Conservation (phyloP, 106 monocot genomes). For the Posidonia australis region DNA sequence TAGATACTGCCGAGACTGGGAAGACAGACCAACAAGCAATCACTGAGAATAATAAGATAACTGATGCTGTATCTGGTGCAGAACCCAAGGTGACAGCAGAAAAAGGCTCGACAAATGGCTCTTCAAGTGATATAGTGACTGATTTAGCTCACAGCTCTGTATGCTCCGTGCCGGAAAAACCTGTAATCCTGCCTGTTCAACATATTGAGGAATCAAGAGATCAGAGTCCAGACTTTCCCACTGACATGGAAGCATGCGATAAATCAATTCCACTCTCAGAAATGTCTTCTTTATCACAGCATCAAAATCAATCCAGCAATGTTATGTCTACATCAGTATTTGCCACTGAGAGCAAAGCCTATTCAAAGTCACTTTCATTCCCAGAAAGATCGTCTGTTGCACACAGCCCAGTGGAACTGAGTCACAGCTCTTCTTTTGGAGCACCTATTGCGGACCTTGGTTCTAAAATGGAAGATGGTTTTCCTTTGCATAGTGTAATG, state of each 20-base stretch:
- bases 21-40: neutral
- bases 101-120: neutral
- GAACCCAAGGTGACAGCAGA: neutral
- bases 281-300: neutral
- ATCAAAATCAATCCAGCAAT: neutral
- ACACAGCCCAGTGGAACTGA: slow-evolving; percentile 9
- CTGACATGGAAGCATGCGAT: neutral
- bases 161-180: neutral
- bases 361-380: neutral
- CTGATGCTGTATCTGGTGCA: slow-evolving; percentile 1
- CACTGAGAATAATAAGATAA: neutral
- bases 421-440: slow-evolving; percentile 5
- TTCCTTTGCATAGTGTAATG: slow-evolving; percentile 7
- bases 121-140: neutral
- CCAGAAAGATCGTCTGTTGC: slow-evolving; percentile 1
- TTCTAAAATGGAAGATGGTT: slow-evolving; percentile 12
- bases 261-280: neutral
- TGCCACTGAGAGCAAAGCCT: slow-evolving; percentile 2
- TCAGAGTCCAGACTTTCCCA: neutral
- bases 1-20: neutral
- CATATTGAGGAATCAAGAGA: slow-evolving; percentile 1
- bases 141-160: neutral
- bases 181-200: neutral
- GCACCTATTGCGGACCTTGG: slow-evolving; percentile 4
- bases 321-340: neutral